A percentile compares a stretch with the other conserved stretches of the same genome.
Evolutionary conservation across 164 flowering plant genomes (phyloP).

Genomic region (Vitis riparia): DNA sequence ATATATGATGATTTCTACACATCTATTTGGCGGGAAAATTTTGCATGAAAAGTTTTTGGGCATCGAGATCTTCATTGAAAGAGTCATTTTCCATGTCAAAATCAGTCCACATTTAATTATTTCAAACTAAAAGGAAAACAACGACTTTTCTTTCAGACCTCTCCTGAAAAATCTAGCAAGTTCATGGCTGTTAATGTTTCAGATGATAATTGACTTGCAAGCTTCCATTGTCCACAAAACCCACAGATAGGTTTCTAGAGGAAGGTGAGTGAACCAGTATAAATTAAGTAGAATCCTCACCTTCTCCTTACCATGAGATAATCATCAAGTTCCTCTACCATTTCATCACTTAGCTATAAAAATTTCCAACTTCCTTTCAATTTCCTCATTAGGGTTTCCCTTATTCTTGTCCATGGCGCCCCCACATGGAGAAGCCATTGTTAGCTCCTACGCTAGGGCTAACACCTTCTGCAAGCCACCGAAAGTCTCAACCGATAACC

Average conservation of each 20-base stretch:
- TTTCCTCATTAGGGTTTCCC: background rate
- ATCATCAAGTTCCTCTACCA: background rate
- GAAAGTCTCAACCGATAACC: slow-evolving; percentile 44
- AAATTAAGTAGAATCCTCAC: background rate
- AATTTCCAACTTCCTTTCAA: background rate
- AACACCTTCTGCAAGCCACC: slow-evolving; percentile 45
- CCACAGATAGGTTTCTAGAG: background rate
- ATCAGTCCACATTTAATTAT: background rate
- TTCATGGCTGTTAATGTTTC: slow-evolving; percentile 7
- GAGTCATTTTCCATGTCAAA: background rate
- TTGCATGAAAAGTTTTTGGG: background rate
- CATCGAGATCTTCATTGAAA: background rate
- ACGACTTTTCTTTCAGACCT: background rate
- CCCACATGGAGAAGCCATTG: slow-evolving; percentile 60
- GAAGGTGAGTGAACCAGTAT: background rate
- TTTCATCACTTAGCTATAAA: background rate
- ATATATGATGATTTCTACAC: background rate
- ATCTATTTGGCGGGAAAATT: background rate
- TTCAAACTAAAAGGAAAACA: background rate
- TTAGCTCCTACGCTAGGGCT: slow-evolving; percentile 21
- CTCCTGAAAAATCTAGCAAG: slow-evolving; percentile 21
- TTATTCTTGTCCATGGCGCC: slow-evolving; percentile 36
- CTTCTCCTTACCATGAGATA: background rate
- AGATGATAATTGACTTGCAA: slow-evolving; percentile 21
- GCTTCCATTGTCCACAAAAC: slow-evolving; percentile 22